Base-by-base conservation (phyloP, 139 green algal genomes). In the Chlamydomonas sp. region DNA sequence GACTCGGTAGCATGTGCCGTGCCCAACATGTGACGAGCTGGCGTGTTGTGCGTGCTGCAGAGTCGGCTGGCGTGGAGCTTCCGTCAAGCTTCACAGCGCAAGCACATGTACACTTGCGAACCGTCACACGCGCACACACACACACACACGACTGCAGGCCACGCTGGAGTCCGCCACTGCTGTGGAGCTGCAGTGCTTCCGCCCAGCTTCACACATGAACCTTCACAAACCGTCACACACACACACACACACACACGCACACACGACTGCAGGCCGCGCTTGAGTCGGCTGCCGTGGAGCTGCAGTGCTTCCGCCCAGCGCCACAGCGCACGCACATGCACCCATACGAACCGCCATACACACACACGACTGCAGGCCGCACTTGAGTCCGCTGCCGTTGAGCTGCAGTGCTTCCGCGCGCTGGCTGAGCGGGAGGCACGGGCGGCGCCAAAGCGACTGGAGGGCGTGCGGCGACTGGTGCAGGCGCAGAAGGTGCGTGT, bases 401-500 rank as follows among this genome's bases (percentile, higher is more conserved):
- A 89, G 67, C 66, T 83, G 24, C 33, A 57, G 8, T 85, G 76
- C 73, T 88, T 89, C 71, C 54, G 79, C 58, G 76, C 65, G n/a
- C 60, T 95, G 75, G 73, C 83, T 58, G 81, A 89, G 69, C 76
- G 77, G 54, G 89, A 95, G 81, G 68, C 81, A 50, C 76, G 71
- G 6, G 74, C 80, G 13, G 78, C 79, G 1, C 83, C 87, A 13
- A 74, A 81, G 28, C 75, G 89, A 3, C 71, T 89, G 6, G 81
- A 84, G 62, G 75, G 68, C 4, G 49, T 79, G 47, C 37, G 76
- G 48, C 74, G 67, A 26, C 72, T 89, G 54, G 62, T 95, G 30
- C 20, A 48, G 24, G 65, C 35, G 5, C 85, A 93, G 76, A 60
- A 67, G 29, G 64, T 72, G 26, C 69, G 79, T n/a, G n/a, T n/a